These are phyloP conservation scores for Phytophthora rubi DNA, from an alignment of 352 stramenopile genomes.

Conservation along the genomic window DNA sequence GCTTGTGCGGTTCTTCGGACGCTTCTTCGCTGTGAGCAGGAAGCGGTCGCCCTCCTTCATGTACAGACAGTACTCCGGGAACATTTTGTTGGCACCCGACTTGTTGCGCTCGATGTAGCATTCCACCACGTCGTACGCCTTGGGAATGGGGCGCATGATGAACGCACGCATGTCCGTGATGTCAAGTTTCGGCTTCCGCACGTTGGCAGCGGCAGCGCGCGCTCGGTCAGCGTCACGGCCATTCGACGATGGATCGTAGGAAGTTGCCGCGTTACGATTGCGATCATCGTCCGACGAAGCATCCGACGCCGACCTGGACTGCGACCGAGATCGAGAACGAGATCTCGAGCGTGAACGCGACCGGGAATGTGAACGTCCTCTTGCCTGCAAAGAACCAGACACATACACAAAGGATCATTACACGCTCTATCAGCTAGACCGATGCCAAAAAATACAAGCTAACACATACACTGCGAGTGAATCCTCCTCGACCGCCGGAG, in stretches of 20 bases:
- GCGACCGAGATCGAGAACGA: conserved; percentile 57
- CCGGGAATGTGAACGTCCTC: conserved; percentile 47
- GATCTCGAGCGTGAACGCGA: conserved; percentile 57
- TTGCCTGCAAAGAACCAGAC: conserved; percentile 30
- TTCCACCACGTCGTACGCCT: conserved; percentile 91
- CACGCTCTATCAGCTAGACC: not conserved
- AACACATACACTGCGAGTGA: conserved; percentile 51
- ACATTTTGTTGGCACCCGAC: conserved; percentile 93
- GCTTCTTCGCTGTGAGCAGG: conserved; percentile 97
- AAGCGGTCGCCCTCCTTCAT: conserved; percentile 96
- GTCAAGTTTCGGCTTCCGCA: conserved; percentile 83
- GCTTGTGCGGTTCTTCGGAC: conserved; percentile 95
- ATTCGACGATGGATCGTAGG: conserved; percentile 53
- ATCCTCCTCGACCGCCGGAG: conserved; percentile 20
- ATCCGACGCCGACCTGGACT: conserved; percentile 65
- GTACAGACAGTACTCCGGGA: conserved; percentile 92
- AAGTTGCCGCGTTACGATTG: conserved; percentile 67
- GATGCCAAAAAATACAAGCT: not conserved
- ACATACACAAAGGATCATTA: conserved; percentile 13
- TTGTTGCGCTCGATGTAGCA: conserved; percentile 96
- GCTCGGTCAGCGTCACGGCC: conserved; percentile 31
- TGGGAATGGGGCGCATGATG: conserved; percentile 83
- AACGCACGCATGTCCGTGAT: conserved; percentile 86
- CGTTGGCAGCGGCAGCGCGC: conserved; percentile 33
- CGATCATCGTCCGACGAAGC: conserved; percentile 72